phyloP scores from a whole-genome alignment of 345 rosid species.

The Dimocarpus longan region DNA sequence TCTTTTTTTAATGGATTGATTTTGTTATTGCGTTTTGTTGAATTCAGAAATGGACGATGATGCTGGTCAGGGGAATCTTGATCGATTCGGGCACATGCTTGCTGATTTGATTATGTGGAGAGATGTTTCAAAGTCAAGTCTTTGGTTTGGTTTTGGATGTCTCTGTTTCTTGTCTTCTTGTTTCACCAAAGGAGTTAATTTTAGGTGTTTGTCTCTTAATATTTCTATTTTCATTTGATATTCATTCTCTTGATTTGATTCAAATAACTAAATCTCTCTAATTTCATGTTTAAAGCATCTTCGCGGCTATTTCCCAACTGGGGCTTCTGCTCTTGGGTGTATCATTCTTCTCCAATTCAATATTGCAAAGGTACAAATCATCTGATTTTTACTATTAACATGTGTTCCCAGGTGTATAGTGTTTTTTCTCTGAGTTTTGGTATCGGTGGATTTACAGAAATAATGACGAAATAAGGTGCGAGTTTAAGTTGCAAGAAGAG shows the following conservation, averaged over 20 bases:
- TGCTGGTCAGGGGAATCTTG: constrained; percentile 53
- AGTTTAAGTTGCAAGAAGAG: constrained; percentile 66
- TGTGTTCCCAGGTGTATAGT: neutral
- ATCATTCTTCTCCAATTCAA: constrained; percentile 79
- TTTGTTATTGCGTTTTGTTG: constrained; percentile 6
- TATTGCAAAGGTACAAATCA: constrained; percentile 58
- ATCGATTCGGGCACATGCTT: constrained; percentile 51
- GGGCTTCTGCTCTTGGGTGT: constrained; percentile 76
- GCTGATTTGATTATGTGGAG: constrained; percentile 79
- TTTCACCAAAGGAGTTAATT: constrained; percentile 72
- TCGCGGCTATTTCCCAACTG: constrained; percentile 68
- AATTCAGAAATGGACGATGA: constrained; percentile 52
- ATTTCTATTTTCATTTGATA: constrained; percentile 7
- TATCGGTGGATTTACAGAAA: constrained; percentile 39
- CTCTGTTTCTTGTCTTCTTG: constrained; percentile 80
- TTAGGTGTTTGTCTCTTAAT: constrained; percentile 50
- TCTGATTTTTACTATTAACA: neutral
- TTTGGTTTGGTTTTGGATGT: constrained; percentile 91
- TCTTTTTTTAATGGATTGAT: neutral
- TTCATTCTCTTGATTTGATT: neutral
- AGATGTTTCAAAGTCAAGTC: constrained; percentile 79
- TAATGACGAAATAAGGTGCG: constrained; percentile 40
- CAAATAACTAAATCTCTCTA: constrained; percentile 12
- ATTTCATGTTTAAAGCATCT: constrained; percentile 53
- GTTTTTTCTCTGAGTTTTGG: neutral